Evolutionary conservation across 139 green algal species (phyloP), one percentile per base, ranked within the genome.

Genomic region (Haematococcus lacustris): DNA sequence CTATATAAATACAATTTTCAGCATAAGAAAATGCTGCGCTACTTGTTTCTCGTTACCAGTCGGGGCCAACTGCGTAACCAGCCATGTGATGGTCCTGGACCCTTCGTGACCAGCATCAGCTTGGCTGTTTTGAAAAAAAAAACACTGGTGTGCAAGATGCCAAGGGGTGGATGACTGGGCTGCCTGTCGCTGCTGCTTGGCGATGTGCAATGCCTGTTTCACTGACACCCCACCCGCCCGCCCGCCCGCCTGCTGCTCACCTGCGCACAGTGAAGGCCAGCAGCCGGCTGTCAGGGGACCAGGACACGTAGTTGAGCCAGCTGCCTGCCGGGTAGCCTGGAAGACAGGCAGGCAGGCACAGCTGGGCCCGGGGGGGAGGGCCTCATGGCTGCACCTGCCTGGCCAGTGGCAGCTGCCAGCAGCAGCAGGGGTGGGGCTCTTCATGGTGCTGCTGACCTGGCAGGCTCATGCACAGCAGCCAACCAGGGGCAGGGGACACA

Each of bases 221-320:
- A 53, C 9, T 17, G 9, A 53, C 43, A 9, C 17, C 9, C 17
- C 9, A 53, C 9, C 9, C 43, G 9, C 43, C 17, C 9, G 9
- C 43, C 43, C 17, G 43, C 43, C 17, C 43, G 17, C 9, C 43
- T 17, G 43, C 43, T 28, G 9, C 43, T 53, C 9, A 17, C 9
- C 43, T 53, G 43, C 43, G 43, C 17, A 17, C 66, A 26, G 91
- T 96, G 85, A 98, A 98, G 1, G 90, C 86, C 9, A 97, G 76
- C 76, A 86, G 71, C 28, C 60, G 84, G 30, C 86, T 82, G 79
- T 93, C 77, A 0, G 83, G 84, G 13, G 77, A 93, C 93, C 93
- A 99, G 9, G 74, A 83, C 3, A 94, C 80, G 63, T 91, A 92
- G 68, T 91, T 83, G 62, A 83, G 35, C 87, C 53, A 89, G 80